A percentile compares a stretch with the other conserved stretches of the same genome.
Conservation (phyloP, 192 early-diverging fungal species). For the Mortierella antarctica region DNA sequence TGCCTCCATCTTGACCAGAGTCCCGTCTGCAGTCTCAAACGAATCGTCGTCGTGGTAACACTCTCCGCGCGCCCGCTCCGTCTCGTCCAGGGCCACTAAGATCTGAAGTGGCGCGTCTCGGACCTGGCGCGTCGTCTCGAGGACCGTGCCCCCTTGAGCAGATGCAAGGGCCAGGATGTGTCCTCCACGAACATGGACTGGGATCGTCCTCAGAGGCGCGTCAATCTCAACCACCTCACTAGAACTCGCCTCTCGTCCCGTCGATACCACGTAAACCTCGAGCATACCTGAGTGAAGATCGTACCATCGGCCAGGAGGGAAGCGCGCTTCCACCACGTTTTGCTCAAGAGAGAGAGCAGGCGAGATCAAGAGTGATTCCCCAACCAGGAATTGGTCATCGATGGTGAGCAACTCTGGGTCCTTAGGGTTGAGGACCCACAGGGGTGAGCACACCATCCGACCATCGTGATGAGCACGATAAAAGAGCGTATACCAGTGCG, state of each 20-base stretch:
- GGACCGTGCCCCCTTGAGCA: conserved; percentile 50
- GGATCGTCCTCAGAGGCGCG: conserved; percentile 65
- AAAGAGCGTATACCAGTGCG: conserved; percentile 70
- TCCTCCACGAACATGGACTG: conserved; percentile 72
- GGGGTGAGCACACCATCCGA: conserved; percentile 62
- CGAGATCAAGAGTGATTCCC: conserved; percentile 64
- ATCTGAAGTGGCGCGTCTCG: conserved; percentile 55
- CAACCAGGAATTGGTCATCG: conserved; percentile 70
- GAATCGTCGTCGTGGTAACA: conserved; percentile 70
- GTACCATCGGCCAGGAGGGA: conserved; percentile 73
- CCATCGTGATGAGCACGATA: conserved; percentile 61
- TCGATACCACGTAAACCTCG: conserved; percentile 12
- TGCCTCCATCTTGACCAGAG: conserved; percentile 17
- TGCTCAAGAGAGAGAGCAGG: conserved; percentile 62
- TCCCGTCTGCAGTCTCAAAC: conserved; percentile 16
- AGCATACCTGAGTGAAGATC: conserved; percentile 57
- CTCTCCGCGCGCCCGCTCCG: conserved; percentile 58
- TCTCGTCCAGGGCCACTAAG: conserved; percentile 62
- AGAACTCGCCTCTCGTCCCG: neutral
- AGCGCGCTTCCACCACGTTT: conserved; percentile 60
- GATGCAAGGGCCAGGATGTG: conserved; percentile 61
- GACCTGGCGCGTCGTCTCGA: conserved; percentile 38
- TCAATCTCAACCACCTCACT: conserved; percentile 43
- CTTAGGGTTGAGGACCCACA: conserved; percentile 62
- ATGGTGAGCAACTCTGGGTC: conserved; percentile 41